Conservation (phyloP, 2,329 filamentous ascomycete species). For the Fusarium liriodendri region DNA sequence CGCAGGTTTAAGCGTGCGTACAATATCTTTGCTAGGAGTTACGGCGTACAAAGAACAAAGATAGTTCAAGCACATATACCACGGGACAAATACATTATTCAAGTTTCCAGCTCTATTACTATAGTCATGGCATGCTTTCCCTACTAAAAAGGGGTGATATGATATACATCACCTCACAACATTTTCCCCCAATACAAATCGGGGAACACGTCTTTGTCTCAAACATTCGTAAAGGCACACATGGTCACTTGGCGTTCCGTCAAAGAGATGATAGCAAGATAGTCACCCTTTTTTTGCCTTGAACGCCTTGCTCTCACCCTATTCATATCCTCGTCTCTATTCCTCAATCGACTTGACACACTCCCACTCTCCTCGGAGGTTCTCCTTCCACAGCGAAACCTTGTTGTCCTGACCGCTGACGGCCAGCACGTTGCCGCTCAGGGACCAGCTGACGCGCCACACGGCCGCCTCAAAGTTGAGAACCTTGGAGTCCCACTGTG, state of each 20-base stretch:
- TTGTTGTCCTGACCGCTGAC: slow-evolving; percentile 96
- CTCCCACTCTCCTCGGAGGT: slow-evolving; percentile 95
- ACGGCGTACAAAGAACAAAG: not conserved
- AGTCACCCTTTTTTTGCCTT: slow-evolving; percentile 45
- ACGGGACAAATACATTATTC: slow-evolving; percentile 12
- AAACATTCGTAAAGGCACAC: not conserved
- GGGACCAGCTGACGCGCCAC: slow-evolving; percentile 97
- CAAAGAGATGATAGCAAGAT: slow-evolving; percentile 38
- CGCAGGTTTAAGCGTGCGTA: not conserved
- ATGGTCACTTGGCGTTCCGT: slow-evolving; percentile 26
- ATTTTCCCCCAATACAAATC: too few species aligned
- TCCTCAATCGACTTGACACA: slow-evolving; percentile 97
- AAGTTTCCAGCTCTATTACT: slow-evolving; percentile 20
- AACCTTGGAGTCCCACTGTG: slow-evolving; percentile 86
- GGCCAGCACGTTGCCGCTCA: slow-evolving; percentile 95
- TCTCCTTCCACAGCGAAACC: slow-evolving; percentile 98
- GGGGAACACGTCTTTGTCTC: not conserved
- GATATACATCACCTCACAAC: not conserved
- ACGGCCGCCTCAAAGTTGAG: slow-evolving; percentile 89
- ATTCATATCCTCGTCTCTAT: slow-evolving; percentile 67
- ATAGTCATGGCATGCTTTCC: slow-evolving; percentile 1
- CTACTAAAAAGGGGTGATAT: slow-evolving; percentile 1
- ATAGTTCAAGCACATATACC: not conserved
- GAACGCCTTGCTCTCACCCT: slow-evolving; percentile 51
- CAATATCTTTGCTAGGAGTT: not conserved